Conservation (phyloP, 2,329 filamentous ascomycete genomes). For the Fusarium aywerte region DNA sequence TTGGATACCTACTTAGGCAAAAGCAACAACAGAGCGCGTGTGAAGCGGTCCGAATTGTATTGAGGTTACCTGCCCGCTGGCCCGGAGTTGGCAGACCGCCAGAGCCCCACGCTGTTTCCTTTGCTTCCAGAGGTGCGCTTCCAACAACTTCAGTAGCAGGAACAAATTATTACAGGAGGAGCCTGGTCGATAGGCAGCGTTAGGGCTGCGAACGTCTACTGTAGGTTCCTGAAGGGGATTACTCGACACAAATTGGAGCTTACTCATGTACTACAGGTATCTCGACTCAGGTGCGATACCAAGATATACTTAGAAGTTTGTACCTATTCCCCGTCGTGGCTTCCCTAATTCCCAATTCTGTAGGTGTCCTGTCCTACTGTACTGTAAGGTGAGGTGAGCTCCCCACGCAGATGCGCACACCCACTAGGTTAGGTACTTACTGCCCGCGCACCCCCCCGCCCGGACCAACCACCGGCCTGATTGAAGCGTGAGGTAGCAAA, state of each 20-base stretch:
- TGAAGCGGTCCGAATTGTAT: slow-evolving; percentile 38
- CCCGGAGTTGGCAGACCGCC: slow-evolving; percentile 41
- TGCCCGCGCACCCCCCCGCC: slow-evolving; percentile 23
- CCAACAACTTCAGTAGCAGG: slow-evolving; percentile 19
- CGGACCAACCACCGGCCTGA: slow-evolving; percentile 46
- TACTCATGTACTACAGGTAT: slow-evolving; percentile 16
- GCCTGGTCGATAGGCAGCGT: background rate
- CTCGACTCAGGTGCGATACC: slow-evolving; percentile 9
- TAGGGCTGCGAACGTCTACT: slow-evolving; percentile 4
- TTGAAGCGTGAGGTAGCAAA: slow-evolving; percentile 39
- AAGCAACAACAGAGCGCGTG: slow-evolving; percentile 28
- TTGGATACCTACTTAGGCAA: background rate
- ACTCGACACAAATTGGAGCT: background rate
- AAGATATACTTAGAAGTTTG: slow-evolving; percentile 5
- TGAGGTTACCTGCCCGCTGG: slow-evolving; percentile 34
- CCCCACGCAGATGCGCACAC: slow-evolving; percentile 9
- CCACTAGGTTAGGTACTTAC: slow-evolving; percentile 14
- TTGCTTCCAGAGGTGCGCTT: slow-evolving; percentile 25
- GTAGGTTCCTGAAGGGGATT: background rate
- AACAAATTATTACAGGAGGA: background rate
- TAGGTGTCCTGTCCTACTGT: too few species aligned
- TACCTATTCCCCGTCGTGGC: slow-evolving; percentile 15
- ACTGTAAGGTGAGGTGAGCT: background rate
- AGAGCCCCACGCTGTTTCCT: slow-evolving; percentile 24
- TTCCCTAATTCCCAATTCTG: background rate